Base-by-base conservation (phyloP, 352 stramenopile genomes). In the Phytophthora macrochlamydospora region DNA sequence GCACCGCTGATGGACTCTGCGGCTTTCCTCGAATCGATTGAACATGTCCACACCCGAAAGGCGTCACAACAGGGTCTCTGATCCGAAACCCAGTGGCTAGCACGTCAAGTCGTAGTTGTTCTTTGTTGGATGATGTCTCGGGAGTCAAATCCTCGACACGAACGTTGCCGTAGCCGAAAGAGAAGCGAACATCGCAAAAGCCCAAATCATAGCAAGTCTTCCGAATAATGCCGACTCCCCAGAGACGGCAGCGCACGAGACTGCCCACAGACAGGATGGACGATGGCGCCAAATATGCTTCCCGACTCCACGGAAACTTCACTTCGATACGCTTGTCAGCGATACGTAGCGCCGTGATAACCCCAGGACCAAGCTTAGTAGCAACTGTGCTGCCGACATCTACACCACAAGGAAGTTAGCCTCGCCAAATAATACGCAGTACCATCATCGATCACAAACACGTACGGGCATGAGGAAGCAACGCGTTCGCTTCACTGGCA, bases 311-410 rank as follows among this genome's bases (percentile, higher is more conserved):
- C n/a, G 79, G 77, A 60, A 91, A 91, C 40, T 75, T 80, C 18
- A 94, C 71, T 51, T 94, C 83, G 7, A 94, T 67, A 38, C 79
- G 72, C 7, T 68, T 77, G 29, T 91, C 85, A 2, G 62, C 46
- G 51, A 75, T 58, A 14, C 86, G 81, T 38, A 91, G 73, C 7
- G 84, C 83, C 0, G 84, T 88, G 50, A 94, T 78, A 0, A 92
- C 70, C 0, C 77, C 83, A n/a, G 77, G 62, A 4, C 86, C 86
- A 46, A 80, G 90, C 42, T 71, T 75, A 13, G 84, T 94, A 5
- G 79, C 73, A 32, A 94, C 74, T 14, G 70, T 75, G 52, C 81
- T 87, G n/a, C 86, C 86, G 2, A 93, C 84, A 58, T 85, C 75
- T 84, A 49, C 5, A 55, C 7, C 30, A 33, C 31, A 13, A 71